Evolutionary conservation across 768 basidiomycete species (phyloP), one percentile per base, ranked within the genome.

Genomic region (Leccinum arenicola): DNA sequence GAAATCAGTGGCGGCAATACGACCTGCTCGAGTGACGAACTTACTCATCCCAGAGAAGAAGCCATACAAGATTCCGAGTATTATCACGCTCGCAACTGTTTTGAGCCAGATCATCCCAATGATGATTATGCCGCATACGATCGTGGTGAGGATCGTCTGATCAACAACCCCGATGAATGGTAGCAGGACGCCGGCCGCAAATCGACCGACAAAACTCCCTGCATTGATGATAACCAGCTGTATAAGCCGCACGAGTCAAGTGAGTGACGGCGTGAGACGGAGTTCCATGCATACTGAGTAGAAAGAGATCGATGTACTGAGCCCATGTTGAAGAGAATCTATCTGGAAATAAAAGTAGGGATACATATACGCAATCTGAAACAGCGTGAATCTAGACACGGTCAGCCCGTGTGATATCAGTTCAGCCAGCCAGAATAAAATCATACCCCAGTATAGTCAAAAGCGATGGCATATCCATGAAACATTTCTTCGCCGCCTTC

Each of bases 321-420:
- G 71, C 3, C 80, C 80, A 50, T 82, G 82, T 56, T 73, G 74
- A 14, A 83, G 75, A 3, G 84, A 76, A 50, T 83, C 78, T 6
- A 85, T 65, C 62, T 87, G 86, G 19, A 87, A 71, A 67, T 84
- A 86, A 68, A 83, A 86, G 48, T 81, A 74, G 0, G 84, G 82
- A 52, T 80, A 82, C 58, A 76, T 78, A 31, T 78, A 68, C 1
- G 78, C 80, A 1, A 72, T 61, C n/a, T 79, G 71, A 31, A 76
- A 75, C 25, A 68, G 50, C 17, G 49, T 60, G 19, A 62, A 66
- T 36, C 71, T 72, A 50, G n/a, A 3, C n/a, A 21, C 15, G 31
- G 50, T 50, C 27, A 51, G 17, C 50, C 10, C 6, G 25, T 51
- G 50, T 31, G n/a, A 14, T 6, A 10, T 33, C 31, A 50, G 29